phyloP scores from a whole-genome alignment of 2,329 filamentous ascomycete species.

The Sclerotinia spermophila region DNA sequence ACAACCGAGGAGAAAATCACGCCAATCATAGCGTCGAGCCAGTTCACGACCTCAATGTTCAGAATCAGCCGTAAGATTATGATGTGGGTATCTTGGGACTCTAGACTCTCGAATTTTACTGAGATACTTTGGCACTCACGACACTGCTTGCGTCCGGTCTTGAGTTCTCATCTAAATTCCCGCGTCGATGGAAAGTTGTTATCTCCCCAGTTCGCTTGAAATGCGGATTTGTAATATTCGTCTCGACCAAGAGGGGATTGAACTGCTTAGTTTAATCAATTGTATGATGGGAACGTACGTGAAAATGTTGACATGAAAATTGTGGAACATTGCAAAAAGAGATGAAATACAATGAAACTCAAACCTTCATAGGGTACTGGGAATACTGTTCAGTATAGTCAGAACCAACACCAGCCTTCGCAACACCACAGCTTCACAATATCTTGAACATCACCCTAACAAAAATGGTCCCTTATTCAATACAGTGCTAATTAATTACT shows the following conservation, averaged over 20 bases:
- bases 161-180: too few species aligned
- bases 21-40: not conserved
- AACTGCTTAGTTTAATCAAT: too few species aligned
- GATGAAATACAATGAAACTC: rapidly evolving
- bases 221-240: not conserved
- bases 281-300: not conserved
- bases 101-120: too few species aligned
- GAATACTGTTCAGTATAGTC: too few species aligned
- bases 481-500: constrained; percentile 24
- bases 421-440: not conserved
- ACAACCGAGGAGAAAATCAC: too few species aligned
- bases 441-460: not conserved
- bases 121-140: too few species aligned
- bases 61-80: too few species aligned
- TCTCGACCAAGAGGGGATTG: not conserved
- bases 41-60: not conserved
- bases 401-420: not conserved
- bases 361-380: not conserved
- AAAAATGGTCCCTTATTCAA: constrained; percentile 15
- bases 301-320: too few species aligned
- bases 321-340: not conserved
- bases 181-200: too few species aligned
- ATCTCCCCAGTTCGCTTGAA: not conserved
- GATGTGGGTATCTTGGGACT: too few species aligned
- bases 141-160: too few species aligned